Base-by-base conservation (phyloP, 257 asterid genomes). In the Capsicum baccatum region DNA sequence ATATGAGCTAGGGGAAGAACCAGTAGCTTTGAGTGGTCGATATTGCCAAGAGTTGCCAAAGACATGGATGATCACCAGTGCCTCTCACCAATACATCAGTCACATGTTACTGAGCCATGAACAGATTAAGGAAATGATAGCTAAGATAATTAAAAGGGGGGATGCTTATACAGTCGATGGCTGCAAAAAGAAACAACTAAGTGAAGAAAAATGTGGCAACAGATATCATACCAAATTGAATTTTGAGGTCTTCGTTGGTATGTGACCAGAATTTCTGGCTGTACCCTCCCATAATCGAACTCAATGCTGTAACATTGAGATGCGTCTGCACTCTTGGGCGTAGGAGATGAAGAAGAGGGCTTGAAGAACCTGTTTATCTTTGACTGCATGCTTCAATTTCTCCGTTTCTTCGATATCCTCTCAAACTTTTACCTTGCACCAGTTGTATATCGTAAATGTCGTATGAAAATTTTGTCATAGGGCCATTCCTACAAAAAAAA, bases 61-160 rank as follows among this genome's bases (percentile, higher is more conserved):
- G 97, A 94, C 86, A 93, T 95, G 98, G 87, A 83, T 81, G 97
- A 90, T 92, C 95, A 92, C 83, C 97, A 93, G 83, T 93, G 97
- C 92, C 96, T 92, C 83, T 83, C 83, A 84, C 97, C 97, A 57
- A 93, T 97, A 48, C 91, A 94, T 88, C 95, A 94, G 86, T 94
- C 98, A 54, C 93, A 94, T 47, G 97, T 93, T 79, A 93, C 94
- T 55, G 97, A 92, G 57, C 94, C 79, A 92, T 92, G 85, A 92
- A 71, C 93, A 94, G 67, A 92, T 94, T 63, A 91, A 91, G 90
- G 92, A 90, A 86, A 93, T 94, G 98, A 93, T 94, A 74, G 90
- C 91, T 64, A 83, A 95, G 97, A 91, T 92, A 39, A 69, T 91
- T 26, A 83, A 63, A 64, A 91, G 91, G 64, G 92, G 89, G 11